Conservation (phyloP, 495 filamentous ascomycete genomes). For the Xanthoparmelia taractica region DNA sequence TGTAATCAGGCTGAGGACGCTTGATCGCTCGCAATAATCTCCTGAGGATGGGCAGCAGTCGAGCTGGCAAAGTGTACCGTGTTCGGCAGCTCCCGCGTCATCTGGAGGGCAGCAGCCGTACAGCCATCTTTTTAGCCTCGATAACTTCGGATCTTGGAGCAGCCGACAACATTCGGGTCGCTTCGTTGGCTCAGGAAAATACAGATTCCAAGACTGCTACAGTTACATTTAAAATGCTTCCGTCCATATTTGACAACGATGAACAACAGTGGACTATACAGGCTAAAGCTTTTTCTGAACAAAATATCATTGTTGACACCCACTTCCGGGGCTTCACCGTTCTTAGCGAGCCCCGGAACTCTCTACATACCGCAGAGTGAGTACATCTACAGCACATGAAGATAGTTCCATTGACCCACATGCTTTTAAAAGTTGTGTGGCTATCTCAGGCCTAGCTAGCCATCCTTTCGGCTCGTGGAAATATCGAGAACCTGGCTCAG, state of each 20-base stretch:
- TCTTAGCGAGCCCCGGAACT: neutral
- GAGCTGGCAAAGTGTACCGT: neutral
- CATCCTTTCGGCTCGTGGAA: conserved; percentile 1
- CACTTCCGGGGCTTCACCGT: neutral
- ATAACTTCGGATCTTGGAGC: neutral
- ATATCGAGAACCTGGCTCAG: conserved; percentile 1
- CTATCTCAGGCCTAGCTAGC: neutral
- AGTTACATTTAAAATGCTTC: neutral
- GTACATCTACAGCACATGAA: neutral
- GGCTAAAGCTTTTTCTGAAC: neutral
- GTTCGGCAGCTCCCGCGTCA: neutral
- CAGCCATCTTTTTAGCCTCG: neutral
- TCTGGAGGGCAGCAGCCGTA: neutral
- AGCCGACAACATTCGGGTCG: neutral
- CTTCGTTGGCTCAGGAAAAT: neutral
- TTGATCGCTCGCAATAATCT: neutral
- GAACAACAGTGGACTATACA: neutral
- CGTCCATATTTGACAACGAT: neutral
- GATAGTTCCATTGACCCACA: neutral
- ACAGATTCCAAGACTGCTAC: neutral
- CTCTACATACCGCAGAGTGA: neutral
- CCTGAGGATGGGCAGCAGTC: neutral
- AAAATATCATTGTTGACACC: neutral
- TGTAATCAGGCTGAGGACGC: neutral
- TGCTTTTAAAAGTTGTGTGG: neutral